Evolutionary conservation across 2,329 filamentous ascomycete genomes (phyloP).

Genomic region (Knufia petricola): DNA sequence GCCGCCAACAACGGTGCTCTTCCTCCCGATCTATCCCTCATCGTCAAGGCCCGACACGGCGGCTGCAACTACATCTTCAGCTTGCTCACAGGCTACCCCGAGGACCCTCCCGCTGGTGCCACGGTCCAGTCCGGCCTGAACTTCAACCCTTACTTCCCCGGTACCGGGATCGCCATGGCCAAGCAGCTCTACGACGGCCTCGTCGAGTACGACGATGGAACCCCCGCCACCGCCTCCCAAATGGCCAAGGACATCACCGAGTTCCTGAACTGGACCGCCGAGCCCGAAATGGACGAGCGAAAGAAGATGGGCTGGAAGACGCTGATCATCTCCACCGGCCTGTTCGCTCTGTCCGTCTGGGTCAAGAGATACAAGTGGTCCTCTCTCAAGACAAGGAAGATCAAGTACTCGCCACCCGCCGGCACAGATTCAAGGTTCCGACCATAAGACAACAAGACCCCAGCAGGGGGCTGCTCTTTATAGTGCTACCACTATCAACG

Average conservation of each 20-base stretch:
- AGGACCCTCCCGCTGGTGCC: constrained; percentile 86
- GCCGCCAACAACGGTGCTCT: constrained; percentile 97
- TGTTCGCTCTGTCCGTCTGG: constrained; percentile 87
- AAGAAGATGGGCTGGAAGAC: constrained; percentile 99
- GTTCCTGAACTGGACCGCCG: constrained; percentile 98
- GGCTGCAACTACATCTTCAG: constrained; percentile 98
- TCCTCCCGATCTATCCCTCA: constrained; percentile 93
- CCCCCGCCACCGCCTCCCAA: constrained; percentile 87
- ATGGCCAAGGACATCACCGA: constrained; percentile 99
- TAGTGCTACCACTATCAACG: background rate
- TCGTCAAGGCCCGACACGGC: constrained; percentile 94
- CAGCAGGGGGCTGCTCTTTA: background rate
- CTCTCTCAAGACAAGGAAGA: constrained; percentile 88
- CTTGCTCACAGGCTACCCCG: constrained; percentile 92
- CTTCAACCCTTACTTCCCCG: constrained; percentile 99
- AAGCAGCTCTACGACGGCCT: constrained; percentile 96
- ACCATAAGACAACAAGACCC: background rate
- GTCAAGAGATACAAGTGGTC: constrained; percentile 99
- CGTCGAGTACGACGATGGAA: constrained; percentile 96
- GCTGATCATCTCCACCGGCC: constrained; percentile 63
- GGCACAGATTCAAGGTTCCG: background rate
- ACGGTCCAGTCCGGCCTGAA: constrained; percentile 81
- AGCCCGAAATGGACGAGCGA: constrained; percentile 98
- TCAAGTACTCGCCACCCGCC: constrained; percentile 69
- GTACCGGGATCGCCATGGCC: constrained; percentile 92